Evolutionary conservation across 108 stramenopile species (phyloP).

Genomic region (Nitzschia sp.): DNA sequence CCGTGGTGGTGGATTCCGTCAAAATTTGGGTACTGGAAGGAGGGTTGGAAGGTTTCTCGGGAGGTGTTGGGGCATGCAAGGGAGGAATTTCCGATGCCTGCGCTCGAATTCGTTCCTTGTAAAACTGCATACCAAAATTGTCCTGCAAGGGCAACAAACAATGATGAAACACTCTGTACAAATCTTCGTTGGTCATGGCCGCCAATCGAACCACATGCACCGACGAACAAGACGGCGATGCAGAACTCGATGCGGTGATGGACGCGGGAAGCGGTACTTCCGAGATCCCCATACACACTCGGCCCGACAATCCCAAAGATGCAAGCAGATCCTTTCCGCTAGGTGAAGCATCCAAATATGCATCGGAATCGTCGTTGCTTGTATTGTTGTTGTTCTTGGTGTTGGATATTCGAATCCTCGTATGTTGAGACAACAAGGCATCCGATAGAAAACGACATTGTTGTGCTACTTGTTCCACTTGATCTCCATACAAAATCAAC

Average conservation of each 20-base stretch:
- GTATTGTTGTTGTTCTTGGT: not conserved
- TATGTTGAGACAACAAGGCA: conserved; percentile 26
- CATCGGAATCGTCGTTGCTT: not conserved
- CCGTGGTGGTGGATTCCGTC: not conserved
- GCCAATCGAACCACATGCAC: conserved; percentile 41
- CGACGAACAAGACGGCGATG: conserved; percentile 1
- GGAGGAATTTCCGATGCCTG: conserved; percentile 19
- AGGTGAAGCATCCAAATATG: not conserved
- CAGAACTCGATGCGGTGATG: too few relatives aligned
- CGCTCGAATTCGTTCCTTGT: conserved; percentile 50
- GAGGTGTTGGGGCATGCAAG: conserved; percentile 7
- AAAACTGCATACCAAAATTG: conserved; percentile 46
- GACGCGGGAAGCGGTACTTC: conserved; percentile 16
- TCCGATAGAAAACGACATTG: conserved; percentile 30
- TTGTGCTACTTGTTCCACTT: conserved; percentile 21
- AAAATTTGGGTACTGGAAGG: not conserved
- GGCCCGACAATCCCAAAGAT: conserved; percentile 22
- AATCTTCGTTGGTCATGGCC: conserved; percentile 55
- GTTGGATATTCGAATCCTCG: conserved; percentile 43
- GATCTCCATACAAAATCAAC: conserved; percentile 46
- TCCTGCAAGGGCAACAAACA: conserved; percentile 36
- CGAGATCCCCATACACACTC: conserved; percentile 37
- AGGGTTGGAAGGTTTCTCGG: not conserved
- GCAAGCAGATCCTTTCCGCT: too few relatives aligned
- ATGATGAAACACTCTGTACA: conserved; percentile 54